Evolutionary conservation across 1,139 yeast genomes (phyloP), one percentile per base, ranked within the genome.

Genomic region (Taphrina confusa): DNA sequence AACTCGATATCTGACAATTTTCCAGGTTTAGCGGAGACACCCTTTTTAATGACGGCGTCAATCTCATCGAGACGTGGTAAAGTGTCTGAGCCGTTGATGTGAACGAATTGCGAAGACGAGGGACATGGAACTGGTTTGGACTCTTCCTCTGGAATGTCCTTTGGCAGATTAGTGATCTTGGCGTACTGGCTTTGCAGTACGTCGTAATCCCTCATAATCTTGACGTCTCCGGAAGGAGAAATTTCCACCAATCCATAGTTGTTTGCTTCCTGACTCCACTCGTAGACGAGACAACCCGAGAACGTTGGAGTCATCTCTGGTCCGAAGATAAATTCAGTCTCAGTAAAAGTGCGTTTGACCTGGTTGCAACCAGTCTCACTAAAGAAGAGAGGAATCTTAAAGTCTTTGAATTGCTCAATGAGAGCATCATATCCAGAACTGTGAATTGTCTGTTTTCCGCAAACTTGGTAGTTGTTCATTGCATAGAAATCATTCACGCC

Each of bases 341-440:
- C 98, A 45, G 83, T 86, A 72, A 92, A 92, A 16, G 75, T 70
- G 66, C 98, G 80, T 16, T 76, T 70, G 1, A 87, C 86, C 65
- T 82, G 85, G 71, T 92, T 91, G 74, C 98, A 92, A 3, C 98
- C 98, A 72, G 82, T 91, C 76, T 92, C 97, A 2, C 96, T 87
- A 64, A 92, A 81, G 72, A 92, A 85, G 0, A 92, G 79, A 1
- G 98, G 97, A 65, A 82, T 80, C 1, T 88, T 73, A 68, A 81
- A 88, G 47, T 80, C 78, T 37, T 74, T 70, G 70, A 89, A 92
- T 66, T 86, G 90, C 60, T 80, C 78, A 9, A 39, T 20, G 20
- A 37, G 46, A 8, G 9, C 14, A 28, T 37, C 45, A 28, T 50
- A 50, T 22, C 56, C 56, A 16, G 56, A 50, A 14, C 46, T 37